phyloP scores from a whole-genome alignment of 1,139 yeast species.

The Meyerozyma athensensis region DNA sequence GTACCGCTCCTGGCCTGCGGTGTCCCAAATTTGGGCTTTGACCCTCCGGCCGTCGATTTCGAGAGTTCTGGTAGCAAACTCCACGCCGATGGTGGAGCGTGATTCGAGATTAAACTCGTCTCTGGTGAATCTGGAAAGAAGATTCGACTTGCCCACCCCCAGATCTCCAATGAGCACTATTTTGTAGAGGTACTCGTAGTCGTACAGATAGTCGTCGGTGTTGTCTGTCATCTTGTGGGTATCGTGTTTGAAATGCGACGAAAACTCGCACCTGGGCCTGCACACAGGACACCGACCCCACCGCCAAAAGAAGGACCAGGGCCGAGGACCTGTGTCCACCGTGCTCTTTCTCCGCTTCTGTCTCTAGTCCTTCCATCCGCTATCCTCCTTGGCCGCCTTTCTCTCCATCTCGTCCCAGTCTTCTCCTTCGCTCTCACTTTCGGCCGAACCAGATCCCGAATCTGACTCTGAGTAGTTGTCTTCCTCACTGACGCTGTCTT shows the following conservation, averaged over 20 bases:
- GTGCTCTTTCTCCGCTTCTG: background rate
- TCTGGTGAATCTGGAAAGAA: conserved; percentile 88
- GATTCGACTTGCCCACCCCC: conserved; percentile 95
- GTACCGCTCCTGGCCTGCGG: conserved; percentile 98
- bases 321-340: background rate
- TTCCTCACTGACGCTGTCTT: conserved; percentile 48
- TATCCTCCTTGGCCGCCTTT: conserved; percentile 56
- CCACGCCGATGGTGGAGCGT: conserved; percentile 95
- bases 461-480: conserved; percentile 43
- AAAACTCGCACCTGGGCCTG: too few relatives aligned
- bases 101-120: conserved; percentile 94
- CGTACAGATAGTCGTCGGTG: conserved; percentile 78
- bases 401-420: conserved; percentile 74
- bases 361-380: conserved; percentile 13
- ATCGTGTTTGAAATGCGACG: background rate
- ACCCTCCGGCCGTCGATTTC: conserved; percentile 96
- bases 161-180: conserved; percentile 96
- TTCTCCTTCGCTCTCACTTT: conserved; percentile 54
- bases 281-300: background rate
- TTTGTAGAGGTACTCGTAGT: conserved; percentile 92
- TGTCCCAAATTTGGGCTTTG: conserved; percentile 97
- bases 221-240: conserved; percentile 34
- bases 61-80: conserved; percentile 94
- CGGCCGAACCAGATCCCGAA: conserved; percentile 32
- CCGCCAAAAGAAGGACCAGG: background rate